Evolutionary conservation across 495 filamentous ascomycete genomes (phyloP).

Genomic region (Annulohypoxylon maeteangense): DNA sequence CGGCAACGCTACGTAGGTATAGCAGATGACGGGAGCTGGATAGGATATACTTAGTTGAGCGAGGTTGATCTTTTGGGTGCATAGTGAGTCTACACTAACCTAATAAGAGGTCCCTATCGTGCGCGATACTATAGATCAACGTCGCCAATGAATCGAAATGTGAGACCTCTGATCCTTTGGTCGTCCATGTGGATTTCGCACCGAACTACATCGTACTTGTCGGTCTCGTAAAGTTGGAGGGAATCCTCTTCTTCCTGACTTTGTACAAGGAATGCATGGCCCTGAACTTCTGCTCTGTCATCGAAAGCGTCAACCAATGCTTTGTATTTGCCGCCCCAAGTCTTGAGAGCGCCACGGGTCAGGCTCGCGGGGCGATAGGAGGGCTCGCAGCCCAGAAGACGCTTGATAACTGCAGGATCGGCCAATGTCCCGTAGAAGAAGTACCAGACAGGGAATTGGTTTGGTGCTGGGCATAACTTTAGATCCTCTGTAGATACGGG

Average conservation of each 20-base stretch:
- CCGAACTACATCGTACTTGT: constrained; percentile 6
- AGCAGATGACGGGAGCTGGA: not conserved
- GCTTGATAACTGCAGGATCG: constrained; percentile 40
- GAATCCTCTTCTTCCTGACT: not conserved
- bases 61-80: not conserved
- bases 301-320: not conserved
- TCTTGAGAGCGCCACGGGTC: not conserved
- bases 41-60: not conserved
- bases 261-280: not conserved
- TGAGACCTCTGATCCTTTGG: not conserved
- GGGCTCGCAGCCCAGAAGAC: constrained; percentile 24
- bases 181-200: not conserved
- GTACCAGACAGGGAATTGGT: constrained; percentile 58
- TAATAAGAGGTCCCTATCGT: not conserved
- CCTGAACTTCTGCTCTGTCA: not conserved
- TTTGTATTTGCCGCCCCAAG: not conserved
- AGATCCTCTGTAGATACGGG: not conserved
- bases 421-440: constrained; percentile 56
- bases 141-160: constrained; percentile 1
- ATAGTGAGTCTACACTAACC: not conserved
- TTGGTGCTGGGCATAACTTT: constrained; percentile 30
- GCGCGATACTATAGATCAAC: not conserved
- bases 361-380: not conserved
- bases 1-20: too few relatives aligned
- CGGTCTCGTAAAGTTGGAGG: not conserved